Evolutionary conservation across 1,284 basidiomycete genomes (phyloP), one percentile per base, ranked within the genome.

Genomic region (Cryptococcus wingfieldii): DNA sequence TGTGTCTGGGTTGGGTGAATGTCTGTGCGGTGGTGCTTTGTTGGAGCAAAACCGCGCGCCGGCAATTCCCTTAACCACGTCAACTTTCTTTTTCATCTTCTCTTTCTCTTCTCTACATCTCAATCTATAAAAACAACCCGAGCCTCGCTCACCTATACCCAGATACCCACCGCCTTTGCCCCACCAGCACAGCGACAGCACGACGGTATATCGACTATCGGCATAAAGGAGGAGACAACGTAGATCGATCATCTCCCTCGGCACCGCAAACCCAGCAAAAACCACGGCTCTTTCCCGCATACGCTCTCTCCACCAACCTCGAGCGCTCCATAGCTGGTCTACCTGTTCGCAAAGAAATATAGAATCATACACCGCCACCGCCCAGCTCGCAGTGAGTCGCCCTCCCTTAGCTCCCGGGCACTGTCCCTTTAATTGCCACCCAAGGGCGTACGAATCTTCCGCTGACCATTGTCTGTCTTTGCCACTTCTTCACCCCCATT

Each of bases 181-280:
- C 10, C 23, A 23, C 31, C 10, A 34, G 7, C 31, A 8, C 31
- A 34, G 31, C 31, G 31, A 34, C 31, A 34, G 31, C 31, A 5
- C 10, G 31, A 34, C 31, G 31, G 31, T 1, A 34, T 34, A 34
- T 7, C 31, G 31, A 46, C 19, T 27, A 25, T 46, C 45, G 45
- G 16, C 45, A 25, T 9, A 25, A 46, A 46, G 27, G 45, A 34
- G 18, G 48, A 44, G 34, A 25, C 34, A 39, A 38, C 48, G 48
- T 50, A 38, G 48, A 50, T 50, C 48, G 48, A 50, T 38, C 37
- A 38, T 34, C 48, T 39, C 48, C 38, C 19, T 14, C 31, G 7
- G 31, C 31, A 34, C 31, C 31, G 31, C 31, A 34, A 34, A 34
- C 6, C 7, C 31, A 34, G 7, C 31, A 34, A 34, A 34, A 34